Base-by-base conservation (phyloP, 768 basidiomycete species). In the Aureoboletus auriporus region DNA sequence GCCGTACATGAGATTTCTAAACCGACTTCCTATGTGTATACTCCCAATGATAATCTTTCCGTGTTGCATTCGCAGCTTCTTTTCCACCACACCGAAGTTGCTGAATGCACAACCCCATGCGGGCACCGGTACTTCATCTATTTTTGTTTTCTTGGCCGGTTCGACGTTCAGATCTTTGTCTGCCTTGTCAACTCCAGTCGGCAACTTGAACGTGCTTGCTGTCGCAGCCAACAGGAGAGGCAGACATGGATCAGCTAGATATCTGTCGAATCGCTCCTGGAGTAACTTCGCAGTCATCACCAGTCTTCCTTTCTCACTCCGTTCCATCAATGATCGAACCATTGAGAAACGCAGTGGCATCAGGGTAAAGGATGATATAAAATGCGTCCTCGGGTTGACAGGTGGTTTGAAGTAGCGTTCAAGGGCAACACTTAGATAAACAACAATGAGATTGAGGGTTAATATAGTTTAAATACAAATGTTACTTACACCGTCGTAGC, bases 291-390 rank as follows among this genome's bases (percentile, higher is more conserved):
- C 44, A 3, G 56, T 61, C 39, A 23, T 31, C 23, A 58, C 44
- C 37, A 60, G 9, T 26, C 47, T 52, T 16, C 9, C 49, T 10
- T 33, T 58, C 37, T 58, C 53, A 11, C 13, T 42, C 20, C 2
- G 33, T 40, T 50, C 51, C 13, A 14, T 38, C 42, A 60, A 43
- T 11, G 45, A 35, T 7, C 2, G 39, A 6, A 44, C 12, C 56
- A 61, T 55, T 30, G 60, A 57, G 26, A 60, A 50, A 11, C 59
- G 50, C 34, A 46, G 14, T 1, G 59, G 59, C 5, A 60, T 13
- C n/a, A 55, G 0, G 8, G 37, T 37, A 8, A 52, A 52, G 1
- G 59, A 51, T 2, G 59, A 50, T 39, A 60, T 44, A 20, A 60
- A 33, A 26, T 61, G 56, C 5, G 50, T 61, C 43, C 6, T 51